Evolutionary conservation across 495 filamentous ascomycete species (phyloP).

Genomic region (Talaromyces nanjingensis): DNA sequence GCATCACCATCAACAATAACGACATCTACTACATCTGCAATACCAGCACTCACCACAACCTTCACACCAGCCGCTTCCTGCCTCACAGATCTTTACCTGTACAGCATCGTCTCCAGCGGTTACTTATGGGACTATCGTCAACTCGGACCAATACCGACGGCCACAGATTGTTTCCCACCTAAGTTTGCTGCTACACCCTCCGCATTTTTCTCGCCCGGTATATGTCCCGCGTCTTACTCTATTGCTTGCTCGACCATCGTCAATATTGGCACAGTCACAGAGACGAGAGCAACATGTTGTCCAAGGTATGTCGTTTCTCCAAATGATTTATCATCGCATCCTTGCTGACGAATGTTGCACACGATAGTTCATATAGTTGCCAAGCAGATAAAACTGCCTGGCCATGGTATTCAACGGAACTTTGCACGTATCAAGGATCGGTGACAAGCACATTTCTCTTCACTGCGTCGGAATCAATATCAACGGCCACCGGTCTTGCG

Average conservation of each 20-base stretch:
- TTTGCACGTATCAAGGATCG: background rate
- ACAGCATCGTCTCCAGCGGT: background rate
- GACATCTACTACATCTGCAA: background rate
- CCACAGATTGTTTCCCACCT: background rate
- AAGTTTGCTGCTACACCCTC: background rate
- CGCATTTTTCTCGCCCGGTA: constrained; percentile 11
- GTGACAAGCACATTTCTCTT: background rate
- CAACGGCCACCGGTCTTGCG: background rate
- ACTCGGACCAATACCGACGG: background rate
- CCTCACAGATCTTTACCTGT: constrained; percentile 1
- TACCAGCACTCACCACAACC: constrained; percentile 5
- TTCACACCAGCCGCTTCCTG: constrained; percentile 3
- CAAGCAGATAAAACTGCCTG: background rate
- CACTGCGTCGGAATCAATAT: background rate
- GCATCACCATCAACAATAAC: background rate
- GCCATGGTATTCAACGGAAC: constrained; percentile 2
- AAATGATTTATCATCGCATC: background rate
- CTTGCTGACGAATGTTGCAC: background rate
- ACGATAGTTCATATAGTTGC: background rate
- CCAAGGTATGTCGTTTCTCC: constrained; percentile 9
- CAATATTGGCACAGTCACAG: constrained; percentile 1
- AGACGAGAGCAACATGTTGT: constrained; percentile 22
- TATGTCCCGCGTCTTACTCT: constrained; percentile 10
- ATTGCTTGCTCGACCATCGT: constrained; percentile 11
- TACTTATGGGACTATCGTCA: background rate